Base-by-base conservation (phyloP, 805 yeast species). In the Wickerhamomyces pijperi region DNA sequence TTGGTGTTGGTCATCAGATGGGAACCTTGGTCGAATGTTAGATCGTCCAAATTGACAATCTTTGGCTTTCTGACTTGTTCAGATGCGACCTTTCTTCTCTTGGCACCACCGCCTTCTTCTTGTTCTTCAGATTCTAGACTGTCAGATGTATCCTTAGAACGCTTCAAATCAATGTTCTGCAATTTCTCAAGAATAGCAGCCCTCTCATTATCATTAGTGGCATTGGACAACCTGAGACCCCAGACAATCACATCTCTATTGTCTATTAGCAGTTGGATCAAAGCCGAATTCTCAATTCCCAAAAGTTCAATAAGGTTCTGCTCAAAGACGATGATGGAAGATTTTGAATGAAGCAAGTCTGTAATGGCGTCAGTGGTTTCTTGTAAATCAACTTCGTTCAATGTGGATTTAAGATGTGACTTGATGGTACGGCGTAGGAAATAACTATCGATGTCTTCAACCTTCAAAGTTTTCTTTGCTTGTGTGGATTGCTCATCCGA, bases 1-100 rank as follows among this genome's bases (percentile, higher is more conserved):
- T 77, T 80, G 1, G 80, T 61, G 0, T 72, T 67, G 1, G 87
- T 71, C 73, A 80, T 68, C 11, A 82, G 61, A 47, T 74, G 82
- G 0, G 82, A 64, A 0, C 92, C 90, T 53, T 83, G 81, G 28
- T 81, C 86, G 51, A 85, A 82, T 1, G 65, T 67, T 5, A 82
- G 59, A 11, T 74, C 65, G 19, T 74, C 76, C 8, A 88, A 57
- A 50, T 84, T 83, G n/a, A 85, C 66, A 33, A 70, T 56, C 35
- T 62, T 59, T 1, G 92, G 81, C 33, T 50, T 44, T 37, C 74
- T 56, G 19, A 41, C 38, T 3, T 15, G 37, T 3, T 37, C 37
- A 9, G 35, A 7, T 8, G 36, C 43, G n/a, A 42, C 16, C 59
- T 46, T 54, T 55, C 56, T 45, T 51, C 39, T 49, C 41, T 48